Conservation (phyloP, 2,329 filamentous ascomycete species). For the Trichoderma sp. region DNA sequence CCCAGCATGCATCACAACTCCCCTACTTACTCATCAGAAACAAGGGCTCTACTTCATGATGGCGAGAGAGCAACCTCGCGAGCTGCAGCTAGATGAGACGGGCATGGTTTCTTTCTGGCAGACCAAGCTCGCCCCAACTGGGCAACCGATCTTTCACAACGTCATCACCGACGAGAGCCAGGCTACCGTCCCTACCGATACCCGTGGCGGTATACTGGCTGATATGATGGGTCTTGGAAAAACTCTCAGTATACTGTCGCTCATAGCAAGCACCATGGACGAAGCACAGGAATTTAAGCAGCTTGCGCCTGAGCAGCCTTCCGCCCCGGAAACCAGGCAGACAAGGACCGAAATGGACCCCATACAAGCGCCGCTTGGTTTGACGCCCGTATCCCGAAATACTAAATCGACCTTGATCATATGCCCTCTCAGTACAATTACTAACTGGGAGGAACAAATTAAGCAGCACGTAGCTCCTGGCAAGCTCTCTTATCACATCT, state of each 20-base stretch:
- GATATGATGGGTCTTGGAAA: constrained; percentile 92
- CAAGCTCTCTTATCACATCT: constrained; percentile 71
- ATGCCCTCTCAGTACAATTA: constrained; percentile 84
- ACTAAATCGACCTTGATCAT: constrained; percentile 79
- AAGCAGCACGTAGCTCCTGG: constrained; percentile 70
- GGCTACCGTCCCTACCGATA: constrained; percentile 59
- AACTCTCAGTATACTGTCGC: constrained; percentile 78
- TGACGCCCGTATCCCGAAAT: constrained; percentile 60
- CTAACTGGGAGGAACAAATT: constrained; percentile 94
- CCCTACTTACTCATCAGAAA: constrained; percentile 80
- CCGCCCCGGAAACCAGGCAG: constrained; percentile 40
- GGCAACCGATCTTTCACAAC: constrained; percentile 68
- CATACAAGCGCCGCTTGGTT: constrained; percentile 42
- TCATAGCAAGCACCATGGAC: constrained; percentile 64
- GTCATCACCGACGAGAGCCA: constrained; percentile 75
- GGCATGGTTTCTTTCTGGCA: constrained; percentile 77
- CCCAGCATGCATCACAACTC: constrained; percentile 57
- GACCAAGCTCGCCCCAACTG: constrained; percentile 46
- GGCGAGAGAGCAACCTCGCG: constrained; percentile 66
- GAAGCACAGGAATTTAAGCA: constrained; percentile 62
- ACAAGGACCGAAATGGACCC: constrained; percentile 31
- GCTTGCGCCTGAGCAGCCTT: constrained; percentile 50
- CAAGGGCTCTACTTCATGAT: constrained; percentile 87
- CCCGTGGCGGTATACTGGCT: constrained; percentile 70
- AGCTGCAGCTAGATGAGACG: constrained; percentile 56